Base-by-base conservation (phyloP, 352 stramenopile genomes). In the Saprolegnia diclina region DNA sequence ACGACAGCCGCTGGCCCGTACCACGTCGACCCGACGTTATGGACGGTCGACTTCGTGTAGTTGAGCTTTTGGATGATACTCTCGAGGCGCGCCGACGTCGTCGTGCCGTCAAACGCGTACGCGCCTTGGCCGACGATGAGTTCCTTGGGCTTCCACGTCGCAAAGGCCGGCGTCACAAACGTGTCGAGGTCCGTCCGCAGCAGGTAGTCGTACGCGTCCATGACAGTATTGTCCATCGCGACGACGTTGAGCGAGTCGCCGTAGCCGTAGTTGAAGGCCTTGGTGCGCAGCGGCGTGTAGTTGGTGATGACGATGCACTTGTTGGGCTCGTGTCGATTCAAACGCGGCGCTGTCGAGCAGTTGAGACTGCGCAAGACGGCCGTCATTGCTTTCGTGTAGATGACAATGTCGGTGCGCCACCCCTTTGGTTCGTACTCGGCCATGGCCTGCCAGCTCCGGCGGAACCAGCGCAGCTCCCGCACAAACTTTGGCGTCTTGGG, bases 331-430 rank as follows among this genome's bases (percentile, higher is more conserved):
- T 67, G 22, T 0, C 44, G 26, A 14, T 18, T 32, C 0, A n/a
- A 19, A 22, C 62, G 62, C 0, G 16, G 42, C 19, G 6, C n/a
- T 7, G 26, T 45, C 7, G 32, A 24, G 50, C 62, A 67, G 16
- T 37, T 37, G n/a, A 59, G 3, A 4, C 22, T 32, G 21, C 26
- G 7, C n/a, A 46, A 22, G 26, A 22, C 32, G 18, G 32, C 11
- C 10, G 18, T 1, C 35, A 29, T n/a, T 3, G 13, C 35, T 29
- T 21, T 37, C 24, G 62, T 67, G 50, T 48, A 67, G 16, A 67
- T 37, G 18, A 67, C 62, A 22, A 67, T 18, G 37, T 67, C 62
- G n/a, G 62, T 67, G 26, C 62, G 62, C 62, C 62, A 67, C 14
- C 21, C 10, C 40, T 9, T 4, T 5, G 62, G 62, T 48, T 67